Percentiles rank a stretch among this genome's conserved stretches.
Conservation (phyloP, 257 asterid species). For the Nicotiana tomentosiformis region DNA sequence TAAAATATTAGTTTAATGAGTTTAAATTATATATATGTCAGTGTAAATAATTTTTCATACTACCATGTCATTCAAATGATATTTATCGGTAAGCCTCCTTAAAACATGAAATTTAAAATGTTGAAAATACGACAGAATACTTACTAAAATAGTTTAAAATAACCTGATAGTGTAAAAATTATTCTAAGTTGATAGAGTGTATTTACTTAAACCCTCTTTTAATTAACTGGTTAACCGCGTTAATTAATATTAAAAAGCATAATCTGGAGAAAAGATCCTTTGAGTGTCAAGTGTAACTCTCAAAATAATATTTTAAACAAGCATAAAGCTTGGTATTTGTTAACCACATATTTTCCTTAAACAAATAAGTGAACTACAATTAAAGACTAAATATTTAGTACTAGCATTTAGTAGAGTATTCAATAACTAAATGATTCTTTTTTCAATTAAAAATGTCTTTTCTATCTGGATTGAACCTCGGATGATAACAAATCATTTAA, state of each 20-base stretch:
- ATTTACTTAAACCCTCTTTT: no score
- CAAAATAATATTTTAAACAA: background rate
- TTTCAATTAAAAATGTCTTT: background rate
- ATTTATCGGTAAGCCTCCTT: no score
- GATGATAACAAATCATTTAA: slow-evolving; percentile 5
- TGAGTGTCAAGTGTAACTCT: background rate
- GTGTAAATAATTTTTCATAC: no score
- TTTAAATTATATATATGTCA: no score
- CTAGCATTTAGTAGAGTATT: background rate
- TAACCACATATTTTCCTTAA: slow-evolving; percentile 3
- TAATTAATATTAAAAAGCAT: background rate
- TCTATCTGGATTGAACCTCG: slow-evolving; percentile 9
- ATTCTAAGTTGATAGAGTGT: no score
- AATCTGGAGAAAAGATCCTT: background rate
- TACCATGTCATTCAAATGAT: no score
- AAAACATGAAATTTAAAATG: no score
- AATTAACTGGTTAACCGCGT: no score
- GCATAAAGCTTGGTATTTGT: slow-evolving; percentile 2
- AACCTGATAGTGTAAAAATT: no score
- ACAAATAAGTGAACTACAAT: background rate
- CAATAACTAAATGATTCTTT: background rate
- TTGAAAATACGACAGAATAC: no score
- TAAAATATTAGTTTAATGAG: no score
- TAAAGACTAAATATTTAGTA: background rate
- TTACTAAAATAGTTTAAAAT: no score